Conservation (phyloP, 23 red algal species). For the Agarophyton chilense region DNA sequence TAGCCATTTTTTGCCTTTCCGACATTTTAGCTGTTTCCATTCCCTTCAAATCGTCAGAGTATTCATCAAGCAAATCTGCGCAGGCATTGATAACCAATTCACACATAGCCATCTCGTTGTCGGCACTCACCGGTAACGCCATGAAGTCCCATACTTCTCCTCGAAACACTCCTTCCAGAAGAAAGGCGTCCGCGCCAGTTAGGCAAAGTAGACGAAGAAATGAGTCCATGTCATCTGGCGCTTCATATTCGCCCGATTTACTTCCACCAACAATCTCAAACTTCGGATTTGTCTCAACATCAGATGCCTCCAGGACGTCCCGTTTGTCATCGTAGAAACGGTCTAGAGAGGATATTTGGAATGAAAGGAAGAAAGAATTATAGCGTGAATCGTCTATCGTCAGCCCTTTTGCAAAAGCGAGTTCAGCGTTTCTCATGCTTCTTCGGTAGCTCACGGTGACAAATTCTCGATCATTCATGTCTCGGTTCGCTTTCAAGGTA, state of each 20-base stretch:
- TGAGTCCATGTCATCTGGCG: conserved; percentile 67
- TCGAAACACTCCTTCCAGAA: conserved; percentile 94
- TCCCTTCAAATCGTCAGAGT: neutral
- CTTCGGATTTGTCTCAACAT: neutral
- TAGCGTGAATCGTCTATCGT: neutral
- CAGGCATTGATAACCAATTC: conserved; percentile 79
- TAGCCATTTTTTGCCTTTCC: conserved; percentile 48
- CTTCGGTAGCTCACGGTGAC: neutral
- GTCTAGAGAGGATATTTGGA: conserved; percentile 76
- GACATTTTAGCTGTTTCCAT: neutral
- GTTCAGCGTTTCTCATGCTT: conserved; percentile 33
- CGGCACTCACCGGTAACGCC: conserved; percentile 73
- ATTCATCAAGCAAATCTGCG: conserved; percentile 72
- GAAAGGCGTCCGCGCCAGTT: conserved; percentile 69
- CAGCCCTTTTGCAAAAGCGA: conserved; percentile 6
- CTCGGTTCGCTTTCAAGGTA: neutral
- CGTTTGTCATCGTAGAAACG: conserved; percentile 90
- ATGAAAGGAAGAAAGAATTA: conserved; percentile 49
- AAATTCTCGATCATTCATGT: neutral
- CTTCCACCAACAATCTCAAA: conserved; percentile 64
- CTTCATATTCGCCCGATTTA: conserved; percentile 9
- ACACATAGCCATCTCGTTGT: conserved; percentile 84
- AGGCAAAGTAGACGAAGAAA: conserved; percentile 90
- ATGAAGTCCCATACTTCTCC: conserved; percentile 83
- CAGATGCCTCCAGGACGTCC: conserved; percentile 71